A percentile compares a stretch with the other conserved stretches of the same genome.
Conservation (phyloP, 495 filamentous ascomycete genomes). For the Aspergillus sclerotiicarbonarius region DNA sequence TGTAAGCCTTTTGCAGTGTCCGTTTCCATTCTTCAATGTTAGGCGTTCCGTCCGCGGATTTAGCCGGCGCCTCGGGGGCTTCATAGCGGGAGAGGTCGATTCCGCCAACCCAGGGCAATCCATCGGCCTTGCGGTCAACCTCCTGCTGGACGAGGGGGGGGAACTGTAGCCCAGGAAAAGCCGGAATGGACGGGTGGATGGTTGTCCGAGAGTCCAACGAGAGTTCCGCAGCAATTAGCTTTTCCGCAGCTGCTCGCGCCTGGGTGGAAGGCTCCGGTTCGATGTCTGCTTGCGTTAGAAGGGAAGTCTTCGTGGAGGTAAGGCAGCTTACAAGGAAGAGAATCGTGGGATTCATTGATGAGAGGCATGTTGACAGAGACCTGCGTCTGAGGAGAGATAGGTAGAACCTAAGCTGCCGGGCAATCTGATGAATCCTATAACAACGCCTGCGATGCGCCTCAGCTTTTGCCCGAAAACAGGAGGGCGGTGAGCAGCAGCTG, state of each 20-base stretch:
- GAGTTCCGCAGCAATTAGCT: slow-evolving; percentile 66
- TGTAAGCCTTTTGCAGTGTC: slow-evolving; percentile 53
- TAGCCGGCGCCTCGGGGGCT: slow-evolving; percentile 48
- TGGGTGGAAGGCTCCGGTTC: slow-evolving; percentile 61
- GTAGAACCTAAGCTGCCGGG: neutral
- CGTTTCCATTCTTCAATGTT: slow-evolving; percentile 39
- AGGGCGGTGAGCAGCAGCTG: neutral
- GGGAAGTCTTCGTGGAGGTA: neutral
- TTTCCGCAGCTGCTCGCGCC: slow-evolving; percentile 56
- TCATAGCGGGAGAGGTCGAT: slow-evolving; percentile 87
- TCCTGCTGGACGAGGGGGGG: slow-evolving; percentile 63
- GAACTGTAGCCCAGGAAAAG: slow-evolving; percentile 43
- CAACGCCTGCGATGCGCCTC: neutral
- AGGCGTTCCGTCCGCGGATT: slow-evolving; percentile 30
- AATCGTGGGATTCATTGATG: slow-evolving; percentile 73
- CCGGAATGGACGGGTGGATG: slow-evolving; percentile 42
- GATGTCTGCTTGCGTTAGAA: slow-evolving; percentile 55
- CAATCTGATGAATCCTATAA: neutral
- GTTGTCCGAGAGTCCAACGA: slow-evolving; percentile 39
- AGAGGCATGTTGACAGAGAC: slow-evolving; percentile 55
- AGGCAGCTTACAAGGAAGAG: slow-evolving; percentile 67
- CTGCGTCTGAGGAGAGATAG: neutral
- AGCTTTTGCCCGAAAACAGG: neutral
- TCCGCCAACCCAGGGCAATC: slow-evolving; percentile 51
- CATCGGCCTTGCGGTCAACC: slow-evolving; percentile 55